Base-by-base conservation (phyloP, 108 stramenopile genomes). In the Fragilaria crotonensis region DNA sequence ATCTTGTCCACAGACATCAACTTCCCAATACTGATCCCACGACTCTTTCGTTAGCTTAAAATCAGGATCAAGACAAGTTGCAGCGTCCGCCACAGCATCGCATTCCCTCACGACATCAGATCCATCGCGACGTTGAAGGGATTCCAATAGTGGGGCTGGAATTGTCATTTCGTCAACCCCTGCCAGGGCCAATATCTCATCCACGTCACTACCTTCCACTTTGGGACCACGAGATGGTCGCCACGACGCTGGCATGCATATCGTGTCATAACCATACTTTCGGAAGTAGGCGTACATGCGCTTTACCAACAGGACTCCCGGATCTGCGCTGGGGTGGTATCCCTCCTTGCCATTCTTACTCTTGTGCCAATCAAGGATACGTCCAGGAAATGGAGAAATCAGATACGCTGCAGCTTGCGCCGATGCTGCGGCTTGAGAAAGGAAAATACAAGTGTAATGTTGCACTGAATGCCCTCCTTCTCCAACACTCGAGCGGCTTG, bases 161-260 rank as follows among this genome's bases (percentile, higher is more conserved):
- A 94, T 89, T 5, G 90, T 92, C 89, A 94, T 90, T 55, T 75
- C 75, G 68, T 93, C 92, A 0, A 81, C 70, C 23, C 93, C 93
- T 17, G 90, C 84, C 61, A 93, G 60, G 9, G 85, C 90, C 28
- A 84, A 44, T 53, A 92, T 91, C 47, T 93, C 93, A 60, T 89
- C 87, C 18, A 87, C 67, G 48, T 84, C 70, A 65, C 69, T 62
- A 44, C 89, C 80, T 51, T 70, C 63, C 3, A 87, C 77, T 54
- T 53, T 25, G 31, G 79, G 65, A 19, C 83, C 85, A 20, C 93
- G 66, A 48, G 86, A 74, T 14, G 90, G 88, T 31, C 98, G 80
- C 94, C 97, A 99, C 33, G 78, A 79, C 4, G 96, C 95, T 14
- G 96, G 97, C 98, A 99, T 99, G 52, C 94, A 94, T 63, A 98